Base-by-base conservation (phyloP, 768 basidiomycete species). In the Russula vinacea region DNA sequence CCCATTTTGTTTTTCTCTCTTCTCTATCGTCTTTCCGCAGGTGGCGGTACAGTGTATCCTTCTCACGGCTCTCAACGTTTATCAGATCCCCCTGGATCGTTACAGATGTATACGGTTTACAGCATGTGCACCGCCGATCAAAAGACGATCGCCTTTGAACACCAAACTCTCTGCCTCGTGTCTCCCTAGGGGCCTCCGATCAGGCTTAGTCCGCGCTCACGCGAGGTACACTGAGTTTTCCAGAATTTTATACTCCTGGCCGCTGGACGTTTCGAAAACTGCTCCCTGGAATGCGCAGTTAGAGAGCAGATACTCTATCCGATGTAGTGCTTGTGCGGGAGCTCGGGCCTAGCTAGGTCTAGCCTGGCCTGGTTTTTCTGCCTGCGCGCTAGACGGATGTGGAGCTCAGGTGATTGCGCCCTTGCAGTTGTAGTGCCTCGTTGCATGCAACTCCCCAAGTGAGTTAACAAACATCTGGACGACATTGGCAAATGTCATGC, bases 11-110 rank as follows among this genome's bases (percentile, higher is more conserved):
- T 6, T 56, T 42, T 40, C 14, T 1, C n/a, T 10, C 2, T 51
- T 58, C 40, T 40, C 29, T 40, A 45, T 53, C 42, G 17, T 53
- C 35, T 14, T 33, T 60, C 45, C 11, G 24, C 45, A 40, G 53
- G 63, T 59, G 63, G 63, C 52, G 54, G 37, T 49, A 49, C 60
- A 32, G 35, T 44, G 13, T 50, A 2, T 3, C 17, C 24, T 22
- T 53, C 33, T 51, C 49, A 52, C n/a, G 33, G 32, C 19, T 7
- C 29, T 2, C 24, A 39, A 45, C 29, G 33, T 47, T 45, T 60
- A 64, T 55, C 47, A 17, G 52, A 59, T 64, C 9, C 33, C 51
- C 51, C 57, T 56, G 44, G 52, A 59, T 60, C n/a, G 35, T 40
- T 47, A 45, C 45, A 49, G 53, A 33, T 60, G 35, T 32, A 19